phyloP scores from a whole-genome alignment of 768 basidiomycete species.

The Panaeolus papilionaceus region DNA sequence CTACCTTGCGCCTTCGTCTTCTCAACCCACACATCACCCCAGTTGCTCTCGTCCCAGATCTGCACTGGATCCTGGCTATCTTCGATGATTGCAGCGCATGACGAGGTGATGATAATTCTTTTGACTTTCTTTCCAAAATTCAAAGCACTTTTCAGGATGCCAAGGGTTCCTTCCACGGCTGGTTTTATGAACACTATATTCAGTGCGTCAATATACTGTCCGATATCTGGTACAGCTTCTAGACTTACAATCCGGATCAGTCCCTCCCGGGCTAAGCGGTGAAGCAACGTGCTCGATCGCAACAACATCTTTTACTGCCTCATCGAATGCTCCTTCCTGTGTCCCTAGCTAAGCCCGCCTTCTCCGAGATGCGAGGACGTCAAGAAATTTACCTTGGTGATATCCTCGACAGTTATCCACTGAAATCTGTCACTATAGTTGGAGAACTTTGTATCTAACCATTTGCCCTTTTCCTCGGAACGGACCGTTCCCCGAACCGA shows the following conservation, averaged over 20 bases:
- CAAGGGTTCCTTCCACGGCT: constrained; percentile 72
- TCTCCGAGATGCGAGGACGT: too few relatives aligned
- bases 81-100: constrained; percentile 52
- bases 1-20: constrained; percentile 56
- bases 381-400: constrained; percentile 42
- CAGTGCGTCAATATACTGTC: background rate
- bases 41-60: constrained; percentile 50
- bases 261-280: constrained; percentile 54
- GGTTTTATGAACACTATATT: constrained; percentile 69
- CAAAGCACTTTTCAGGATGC: constrained; percentile 61
- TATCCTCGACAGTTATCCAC: constrained; percentile 72
- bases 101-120: constrained; percentile 69
- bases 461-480: constrained; percentile 59
- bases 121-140: constrained; percentile 49
- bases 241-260: constrained; percentile 45
- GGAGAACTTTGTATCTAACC: constrained; percentile 52
- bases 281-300: constrained; percentile 76
- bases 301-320: constrained; percentile 78
- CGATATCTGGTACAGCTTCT: background rate
- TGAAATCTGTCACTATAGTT: constrained; percentile 68
- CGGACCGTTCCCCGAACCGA: constrained; percentile 74
- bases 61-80: constrained; percentile 25
- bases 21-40: constrained; percentile 59
- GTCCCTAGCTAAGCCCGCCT: too few relatives aligned
- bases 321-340: constrained; percentile 77